These are phyloP conservation scores for Copromyces sp. DNA, from an alignment of 495 filamentous ascomycete genomes.

Conservation along the genomic window DNA sequence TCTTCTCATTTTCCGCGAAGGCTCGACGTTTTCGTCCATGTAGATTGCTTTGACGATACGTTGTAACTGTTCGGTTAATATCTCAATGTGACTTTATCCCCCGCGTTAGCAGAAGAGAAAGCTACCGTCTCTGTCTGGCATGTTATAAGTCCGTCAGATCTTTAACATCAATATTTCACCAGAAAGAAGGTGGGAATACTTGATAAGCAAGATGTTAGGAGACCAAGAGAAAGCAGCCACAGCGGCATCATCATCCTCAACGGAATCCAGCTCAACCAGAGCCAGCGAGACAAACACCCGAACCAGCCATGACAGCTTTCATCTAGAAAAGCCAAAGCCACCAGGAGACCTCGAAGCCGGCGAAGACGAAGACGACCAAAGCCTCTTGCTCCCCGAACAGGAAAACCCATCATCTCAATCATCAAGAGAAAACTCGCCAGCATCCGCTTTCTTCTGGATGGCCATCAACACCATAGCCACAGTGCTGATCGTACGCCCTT, in stretches of 20 bases:
- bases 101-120: neutral
- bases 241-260: slow-evolving; percentile 29
- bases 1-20: neutral
- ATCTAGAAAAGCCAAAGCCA: slow-evolving; percentile 13
- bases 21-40: neutral
- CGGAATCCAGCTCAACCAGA: slow-evolving; percentile 15
- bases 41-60: neutral
- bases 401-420: neutral
- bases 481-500: slow-evolving; percentile 45
- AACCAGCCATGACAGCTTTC: slow-evolving; percentile 4
- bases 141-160: neutral
- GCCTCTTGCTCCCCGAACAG: slow-evolving; percentile 18
- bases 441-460: slow-evolving; percentile 42
- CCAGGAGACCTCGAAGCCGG: slow-evolving; percentile 18
- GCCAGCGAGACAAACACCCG: slow-evolving; percentile 14
- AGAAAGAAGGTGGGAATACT: neutral
- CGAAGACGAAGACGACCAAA: slow-evolving; percentile 26
- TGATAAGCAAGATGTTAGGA: neutral
- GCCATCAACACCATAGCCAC: slow-evolving; percentile 50
- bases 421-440: slow-evolving; percentile 17
- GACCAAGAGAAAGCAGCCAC: neutral
- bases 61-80: neutral
- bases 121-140: neutral
- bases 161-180: neutral
- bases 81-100: neutral